Base-by-base conservation (phyloP, 2,329 filamentous ascomycete genomes). In the Colletotrichum karsti region DNA sequence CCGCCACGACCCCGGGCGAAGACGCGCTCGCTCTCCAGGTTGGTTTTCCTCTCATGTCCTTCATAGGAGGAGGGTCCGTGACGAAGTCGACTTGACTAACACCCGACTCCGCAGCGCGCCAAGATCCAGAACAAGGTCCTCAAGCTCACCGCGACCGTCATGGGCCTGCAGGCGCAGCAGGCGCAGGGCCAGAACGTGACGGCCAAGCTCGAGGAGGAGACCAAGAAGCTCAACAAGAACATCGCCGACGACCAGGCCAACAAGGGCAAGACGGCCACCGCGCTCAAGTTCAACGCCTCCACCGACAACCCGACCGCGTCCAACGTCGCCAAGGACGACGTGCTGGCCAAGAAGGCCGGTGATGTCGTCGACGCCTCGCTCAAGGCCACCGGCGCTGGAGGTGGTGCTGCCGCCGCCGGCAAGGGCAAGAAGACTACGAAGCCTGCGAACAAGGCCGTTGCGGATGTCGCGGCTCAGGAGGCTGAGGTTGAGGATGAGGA, bases 61-160 rank as follows among this genome's bases (percentile, higher is more conserved):
- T 48, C 22, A 13, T 12, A 35, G 9, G 5, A 1, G 24, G 9
- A 37, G 7, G n/a, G n/a, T n/a, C n/a, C n/a, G n/a, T n/a, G n/a
- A n/a, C n/a, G n/a, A n/a, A n/a, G 4, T 9, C 13, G 10, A 6
- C 7, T n/a, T 15, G 7, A 33, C 42, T 44, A 24, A 63, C 59
- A 15, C 20, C 5, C 4, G 2, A 8, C 4, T 30, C 4, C 13
- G 12, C 58, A 84, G 82, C 80, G 82, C 62, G 85, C 85, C 73
- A 88, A 88, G 78, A 88, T 84, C 66, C 87, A 87, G 83, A 88
- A 88, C 82, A 88, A 89, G 79, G 84, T 89, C 13, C 76, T 89
- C 57, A 89, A 89, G 78, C 79, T 88, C 70, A 83, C 82, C 30
- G 84, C 85, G 26, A 84, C 84, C 51, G 78, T 87, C 24, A 75